Conservation (phyloP, 495 filamentous ascomycete genomes). For the Lophium mytilinum region DNA sequence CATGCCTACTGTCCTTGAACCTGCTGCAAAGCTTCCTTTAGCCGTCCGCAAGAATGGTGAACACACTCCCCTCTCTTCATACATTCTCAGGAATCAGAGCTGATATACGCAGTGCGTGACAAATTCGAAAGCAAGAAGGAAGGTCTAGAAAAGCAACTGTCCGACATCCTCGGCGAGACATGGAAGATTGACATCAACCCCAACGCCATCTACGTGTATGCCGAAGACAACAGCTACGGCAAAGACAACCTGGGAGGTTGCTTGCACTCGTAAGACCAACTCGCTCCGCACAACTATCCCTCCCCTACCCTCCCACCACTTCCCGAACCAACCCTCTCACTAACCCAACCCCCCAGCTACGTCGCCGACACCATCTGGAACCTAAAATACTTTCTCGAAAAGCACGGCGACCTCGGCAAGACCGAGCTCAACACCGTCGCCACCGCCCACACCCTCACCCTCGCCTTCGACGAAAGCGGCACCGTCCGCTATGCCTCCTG, state of each 20-base stretch:
- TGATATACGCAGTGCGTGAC: constrained; percentile 39
- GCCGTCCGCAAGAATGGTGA: constrained; percentile 45
- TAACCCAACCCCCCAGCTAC: constrained; percentile 30
- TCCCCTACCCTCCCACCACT: not conserved
- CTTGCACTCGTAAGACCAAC: constrained; percentile 35
- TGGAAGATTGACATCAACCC: constrained; percentile 45
- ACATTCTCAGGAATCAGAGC: not conserved
- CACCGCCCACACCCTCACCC: constrained; percentile 38
- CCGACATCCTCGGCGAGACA: constrained; percentile 34
- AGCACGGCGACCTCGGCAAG: constrained; percentile 33
- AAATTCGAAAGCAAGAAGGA: constrained; percentile 42
- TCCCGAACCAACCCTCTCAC: not conserved
- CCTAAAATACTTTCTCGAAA: constrained; percentile 33
- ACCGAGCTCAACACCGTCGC: constrained; percentile 43
- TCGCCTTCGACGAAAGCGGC: constrained; percentile 38
- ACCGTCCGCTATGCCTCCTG: constrained; percentile 40
- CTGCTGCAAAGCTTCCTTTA: constrained; percentile 43
- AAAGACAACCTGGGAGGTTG: constrained; percentile 39
- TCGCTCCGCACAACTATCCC: not conserved
- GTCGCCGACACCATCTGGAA: constrained; percentile 36
- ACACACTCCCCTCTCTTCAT: not conserved
- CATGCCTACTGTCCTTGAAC: constrained; percentile 10
- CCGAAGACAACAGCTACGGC: constrained; percentile 38
- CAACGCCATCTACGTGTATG: constrained; percentile 42
- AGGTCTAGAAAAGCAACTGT: constrained; percentile 38